These are phyloP conservation scores for Paracorniculantispora psalliotae DNA, from an alignment of 2,329 filamentous ascomycete species.

Conservation along the genomic window DNA sequence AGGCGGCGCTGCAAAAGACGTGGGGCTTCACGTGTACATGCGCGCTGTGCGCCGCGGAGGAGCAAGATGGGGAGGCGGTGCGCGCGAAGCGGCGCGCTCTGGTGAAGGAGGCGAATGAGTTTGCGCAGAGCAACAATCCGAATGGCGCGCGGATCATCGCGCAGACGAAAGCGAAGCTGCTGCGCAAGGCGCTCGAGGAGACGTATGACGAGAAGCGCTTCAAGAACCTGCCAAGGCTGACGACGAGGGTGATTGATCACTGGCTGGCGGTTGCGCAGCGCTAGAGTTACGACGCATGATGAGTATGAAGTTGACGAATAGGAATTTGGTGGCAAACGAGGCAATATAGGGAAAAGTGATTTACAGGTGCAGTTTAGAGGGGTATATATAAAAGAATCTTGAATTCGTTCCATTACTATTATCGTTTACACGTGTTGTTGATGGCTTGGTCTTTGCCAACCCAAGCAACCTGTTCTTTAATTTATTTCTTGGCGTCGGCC, in stretches of 20 bases:
- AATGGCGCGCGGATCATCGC: slow-evolving; percentile 17
- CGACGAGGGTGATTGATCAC: slow-evolving; percentile 21
- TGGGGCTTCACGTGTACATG: slow-evolving; percentile 37
- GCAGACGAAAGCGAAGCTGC: slow-evolving; percentile 21
- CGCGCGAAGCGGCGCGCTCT: slow-evolving; percentile 19
- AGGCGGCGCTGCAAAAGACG: slow-evolving; percentile 18
- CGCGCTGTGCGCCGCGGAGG: slow-evolving; percentile 29
- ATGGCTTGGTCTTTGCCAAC: too few relatives aligned
- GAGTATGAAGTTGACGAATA: background rate
- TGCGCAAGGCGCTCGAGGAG: slow-evolving; percentile 21
- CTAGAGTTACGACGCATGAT: background rate
- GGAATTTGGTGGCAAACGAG: background rate
- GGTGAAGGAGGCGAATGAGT: slow-evolving; percentile 19
- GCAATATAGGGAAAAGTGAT: background rate
- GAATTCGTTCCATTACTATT: background rate
- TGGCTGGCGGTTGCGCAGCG: slow-evolving; percentile 22
- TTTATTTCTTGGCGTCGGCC: slow-evolving; percentile 51
- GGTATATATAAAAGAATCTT: background rate
- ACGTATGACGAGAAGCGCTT: slow-evolving; percentile 26
- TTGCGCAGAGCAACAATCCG: slow-evolving; percentile 15
- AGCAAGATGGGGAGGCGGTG: slow-evolving; percentile 16
- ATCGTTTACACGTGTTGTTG: background rate
- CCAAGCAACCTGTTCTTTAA: too few relatives aligned
- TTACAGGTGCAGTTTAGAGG: background rate
- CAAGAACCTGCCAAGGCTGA: slow-evolving; percentile 21